A percentile compares a stretch with the other conserved stretches of the same genome.
phyloP scores from a whole-genome alignment of 768 basidiomycete genomes.

The Rhodocollybia butyracea region DNA sequence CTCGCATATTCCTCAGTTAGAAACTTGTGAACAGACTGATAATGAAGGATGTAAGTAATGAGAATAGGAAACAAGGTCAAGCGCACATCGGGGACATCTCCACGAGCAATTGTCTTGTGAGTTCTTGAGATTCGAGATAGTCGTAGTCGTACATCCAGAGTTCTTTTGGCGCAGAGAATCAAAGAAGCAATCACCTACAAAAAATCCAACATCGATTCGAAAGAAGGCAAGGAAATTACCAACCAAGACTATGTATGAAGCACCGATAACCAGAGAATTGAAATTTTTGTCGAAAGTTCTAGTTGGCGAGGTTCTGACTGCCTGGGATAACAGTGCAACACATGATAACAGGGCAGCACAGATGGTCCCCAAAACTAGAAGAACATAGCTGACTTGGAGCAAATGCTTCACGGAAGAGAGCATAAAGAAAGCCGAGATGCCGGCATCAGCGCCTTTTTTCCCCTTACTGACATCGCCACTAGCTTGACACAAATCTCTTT shows the following conservation, averaged over 20 bases:
- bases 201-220: neutral
- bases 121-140: slow-evolving; percentile 67
- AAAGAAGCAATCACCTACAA: slow-evolving; percentile 58
- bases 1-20: slow-evolving; percentile 77
- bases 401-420: slow-evolving; percentile 45
- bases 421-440: slow-evolving; percentile 25
- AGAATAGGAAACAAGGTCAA: neutral
- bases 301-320: slow-evolving; percentile 59
- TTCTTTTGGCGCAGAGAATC: slow-evolving; percentile 62
- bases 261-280: slow-evolving; percentile 65
- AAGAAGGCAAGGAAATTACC: slow-evolving; percentile 18
- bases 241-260: slow-evolving; percentile 70
- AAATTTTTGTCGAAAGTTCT: slow-evolving; percentile 58
- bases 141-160: slow-evolving; percentile 61
- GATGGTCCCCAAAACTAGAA: slow-evolving; percentile 46
- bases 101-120: slow-evolving; percentile 45
- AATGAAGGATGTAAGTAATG: neutral
- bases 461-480: no score
- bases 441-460: no score
- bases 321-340: slow-evolving; percentile 64
- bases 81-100: slow-evolving; percentile 61
- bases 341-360: slow-evolving; percentile 63
- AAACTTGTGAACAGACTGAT: slow-evolving; percentile 61
- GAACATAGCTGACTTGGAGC: slow-evolving; percentile 50
- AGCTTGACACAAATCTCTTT: no score